A percentile compares a stretch with the other conserved stretches of the same genome.
Conservation (phyloP, 2,329 filamentous ascomycete genomes). For the Gaeumannomyces tritici region DNA sequence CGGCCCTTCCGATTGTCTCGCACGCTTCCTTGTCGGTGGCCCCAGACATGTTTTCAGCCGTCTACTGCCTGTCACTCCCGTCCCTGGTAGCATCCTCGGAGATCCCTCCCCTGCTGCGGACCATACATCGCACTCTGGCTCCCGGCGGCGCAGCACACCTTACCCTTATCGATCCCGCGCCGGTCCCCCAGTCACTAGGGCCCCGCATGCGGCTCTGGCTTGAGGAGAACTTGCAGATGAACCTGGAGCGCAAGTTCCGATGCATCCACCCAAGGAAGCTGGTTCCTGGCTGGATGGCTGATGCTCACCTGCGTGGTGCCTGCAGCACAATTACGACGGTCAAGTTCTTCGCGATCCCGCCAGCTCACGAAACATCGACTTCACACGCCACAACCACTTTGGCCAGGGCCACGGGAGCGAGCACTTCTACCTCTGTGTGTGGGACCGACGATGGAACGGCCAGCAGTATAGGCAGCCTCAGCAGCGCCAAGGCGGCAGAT, state of each 20-base stretch:
- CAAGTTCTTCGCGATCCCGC: slow-evolving; percentile 36
- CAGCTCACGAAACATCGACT: not conserved
- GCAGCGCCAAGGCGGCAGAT: slow-evolving; percentile 12
- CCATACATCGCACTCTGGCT: slow-evolving; percentile 45
- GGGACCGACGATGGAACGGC: not conserved
- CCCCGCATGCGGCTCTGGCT: slow-evolving; percentile 51
- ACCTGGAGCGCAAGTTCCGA: slow-evolving; percentile 47
- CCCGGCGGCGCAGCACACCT: slow-evolving; percentile 48
- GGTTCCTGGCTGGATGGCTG: slow-evolving; percentile 49
- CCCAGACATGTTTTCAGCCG: slow-evolving; percentile 33
- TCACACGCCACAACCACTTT: not conserved
- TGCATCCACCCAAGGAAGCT: slow-evolving; percentile 49
- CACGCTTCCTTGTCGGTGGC: slow-evolving; percentile 25
- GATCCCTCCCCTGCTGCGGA: slow-evolving; percentile 44
- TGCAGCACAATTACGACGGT: slow-evolving; percentile 37
- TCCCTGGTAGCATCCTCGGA: slow-evolving; percentile 45
- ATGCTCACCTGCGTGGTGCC: slow-evolving; percentile 39
- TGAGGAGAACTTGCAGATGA: slow-evolving; percentile 48
- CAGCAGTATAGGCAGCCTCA: not conserved
- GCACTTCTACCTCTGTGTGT: not conserved
- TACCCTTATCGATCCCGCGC: slow-evolving; percentile 53
- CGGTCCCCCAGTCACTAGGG: slow-evolving; percentile 44
- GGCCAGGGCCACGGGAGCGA: not conserved
- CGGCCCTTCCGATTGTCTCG: slow-evolving; percentile 27
- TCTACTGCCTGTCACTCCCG: slow-evolving; percentile 46